Conservation (phyloP, 208 protist genomes). For the Angomonas ambiguus region DNA sequence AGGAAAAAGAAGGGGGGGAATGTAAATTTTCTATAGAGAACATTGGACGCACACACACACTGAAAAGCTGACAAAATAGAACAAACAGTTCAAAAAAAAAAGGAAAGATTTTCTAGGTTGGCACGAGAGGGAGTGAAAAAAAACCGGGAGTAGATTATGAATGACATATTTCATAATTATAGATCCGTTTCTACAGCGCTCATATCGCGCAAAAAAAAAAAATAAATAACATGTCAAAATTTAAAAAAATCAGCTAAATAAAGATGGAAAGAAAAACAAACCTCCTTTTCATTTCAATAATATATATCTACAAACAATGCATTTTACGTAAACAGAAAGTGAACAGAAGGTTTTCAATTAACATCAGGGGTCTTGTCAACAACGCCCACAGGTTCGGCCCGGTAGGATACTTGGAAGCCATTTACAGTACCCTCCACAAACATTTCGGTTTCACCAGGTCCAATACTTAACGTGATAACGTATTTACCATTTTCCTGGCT, state of each 20-base stretch:
- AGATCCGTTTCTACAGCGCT: no score
- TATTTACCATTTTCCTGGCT: constrained; percentile 30
- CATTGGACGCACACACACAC: no score
- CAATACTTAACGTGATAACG: constrained; percentile 44
- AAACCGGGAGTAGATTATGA: constrained; percentile 11
- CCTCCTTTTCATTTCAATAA: no score
- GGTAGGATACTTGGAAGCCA: constrained; percentile 57
- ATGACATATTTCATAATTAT: neutral
- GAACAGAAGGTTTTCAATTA: neutral
- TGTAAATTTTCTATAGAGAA: no score
- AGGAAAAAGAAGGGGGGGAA: constrained; percentile 15
- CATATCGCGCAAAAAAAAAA: constrained; percentile 8
- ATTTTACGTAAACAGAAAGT: neutral
- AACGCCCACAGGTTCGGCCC: constrained; percentile 29
- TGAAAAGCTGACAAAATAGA: constrained; percentile 8
- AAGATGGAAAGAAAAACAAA: neutral
- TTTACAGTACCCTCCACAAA: constrained; percentile 68
- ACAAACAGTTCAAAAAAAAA: neutral
- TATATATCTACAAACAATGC: no score
- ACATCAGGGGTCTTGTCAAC: neutral
- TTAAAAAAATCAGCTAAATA: constrained; percentile 13
- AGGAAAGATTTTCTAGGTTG: constrained; percentile 4
- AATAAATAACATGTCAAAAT: no score
- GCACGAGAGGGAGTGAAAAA: constrained; percentile 1
- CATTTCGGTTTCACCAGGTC: constrained; percentile 56